Percentiles rank a stretch among this genome's conserved stretches.
Evolutionary conservation across 306 rosid genomes (phyloP).

Genomic region (Abrus pulchellus): DNA sequence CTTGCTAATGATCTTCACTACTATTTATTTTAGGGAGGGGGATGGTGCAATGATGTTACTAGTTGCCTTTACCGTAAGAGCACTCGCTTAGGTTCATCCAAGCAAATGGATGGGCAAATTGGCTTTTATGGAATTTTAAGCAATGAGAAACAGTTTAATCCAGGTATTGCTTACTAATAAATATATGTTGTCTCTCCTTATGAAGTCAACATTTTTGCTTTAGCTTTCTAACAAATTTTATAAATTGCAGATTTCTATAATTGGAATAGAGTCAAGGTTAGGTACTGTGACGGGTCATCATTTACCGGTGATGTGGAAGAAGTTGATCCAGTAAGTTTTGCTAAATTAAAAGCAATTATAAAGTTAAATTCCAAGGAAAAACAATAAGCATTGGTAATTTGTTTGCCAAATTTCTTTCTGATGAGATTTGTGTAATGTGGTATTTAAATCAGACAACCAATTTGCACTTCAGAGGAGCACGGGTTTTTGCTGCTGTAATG

Average conservation of each 20-base stretch:
- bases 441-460: constrained; percentile 63
- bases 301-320: constrained; percentile 86
- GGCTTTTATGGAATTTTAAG: constrained; percentile 67
- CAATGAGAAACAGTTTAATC: constrained; percentile 60
- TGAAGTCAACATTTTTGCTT: background rate
- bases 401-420: background rate
- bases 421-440: constrained; percentile 17
- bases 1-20: constrained; percentile 16
- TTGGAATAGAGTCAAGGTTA: constrained; percentile 82
- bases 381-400: background rate
- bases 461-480: constrained; percentile 86
- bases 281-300: constrained; percentile 94
- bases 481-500: constrained; percentile 66
- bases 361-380: constrained; percentile 1
- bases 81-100: constrained; percentile 82
- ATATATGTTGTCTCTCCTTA: background rate
- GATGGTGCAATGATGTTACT: constrained; percentile 79
- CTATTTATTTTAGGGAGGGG: constrained; percentile 77
- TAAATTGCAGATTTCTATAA: constrained; percentile 71
- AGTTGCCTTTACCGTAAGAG: constrained; percentile 68
- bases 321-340: constrained; percentile 70
- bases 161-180: constrained; percentile 57
- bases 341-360: background rate
- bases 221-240: constrained; percentile 23
- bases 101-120: constrained; percentile 56